Conservation (phyloP, 805 yeast species). For the Teunomyces aglyptinius region DNA sequence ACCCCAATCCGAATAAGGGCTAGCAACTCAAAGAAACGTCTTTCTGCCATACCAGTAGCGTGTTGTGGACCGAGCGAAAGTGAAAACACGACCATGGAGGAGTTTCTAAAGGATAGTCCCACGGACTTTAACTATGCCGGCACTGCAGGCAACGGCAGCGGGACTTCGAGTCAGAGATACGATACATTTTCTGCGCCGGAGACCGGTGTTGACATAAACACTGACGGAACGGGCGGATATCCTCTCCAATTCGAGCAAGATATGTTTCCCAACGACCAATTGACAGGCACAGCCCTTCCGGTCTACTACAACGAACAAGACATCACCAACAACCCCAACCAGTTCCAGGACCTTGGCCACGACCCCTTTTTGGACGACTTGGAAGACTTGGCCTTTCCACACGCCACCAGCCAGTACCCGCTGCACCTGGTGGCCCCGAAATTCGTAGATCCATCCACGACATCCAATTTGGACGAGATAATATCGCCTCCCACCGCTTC, state of each 20-base stretch:
- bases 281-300: neutral
- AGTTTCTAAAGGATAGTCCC: slow-evolving; percentile 33
- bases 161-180: slow-evolving; percentile 5
- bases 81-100: slow-evolving; percentile 22
- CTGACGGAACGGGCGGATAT: slow-evolving; percentile 8
- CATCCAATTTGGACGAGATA: slow-evolving; percentile 35
- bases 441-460: slow-evolving; percentile 12
- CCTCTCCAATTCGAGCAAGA: slow-evolving; percentile 8
- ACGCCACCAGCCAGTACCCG: slow-evolving; percentile 6
- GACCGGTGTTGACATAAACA: neutral
- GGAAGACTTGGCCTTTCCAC: slow-evolving; percentile 19
- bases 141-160: slow-evolving; percentile 3
- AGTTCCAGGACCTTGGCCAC: slow-evolving; percentile 11
- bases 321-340: neutral
- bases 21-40: neutral
- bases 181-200: neutral
- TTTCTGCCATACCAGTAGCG: neutral
- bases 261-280: neutral
- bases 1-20: slow-evolving; percentile 1
- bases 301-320: slow-evolving; percentile 1
- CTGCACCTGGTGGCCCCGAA: slow-evolving; percentile 6
- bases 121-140: slow-evolving; percentile 16
- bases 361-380: slow-evolving; percentile 35
- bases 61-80: too few relatives aligned
- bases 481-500: slow-evolving; percentile 30